Evolutionary conservation across 83 land plant species (phyloP), one percentile per base, ranked within the genome.

Genomic region (Picea abies): DNA sequence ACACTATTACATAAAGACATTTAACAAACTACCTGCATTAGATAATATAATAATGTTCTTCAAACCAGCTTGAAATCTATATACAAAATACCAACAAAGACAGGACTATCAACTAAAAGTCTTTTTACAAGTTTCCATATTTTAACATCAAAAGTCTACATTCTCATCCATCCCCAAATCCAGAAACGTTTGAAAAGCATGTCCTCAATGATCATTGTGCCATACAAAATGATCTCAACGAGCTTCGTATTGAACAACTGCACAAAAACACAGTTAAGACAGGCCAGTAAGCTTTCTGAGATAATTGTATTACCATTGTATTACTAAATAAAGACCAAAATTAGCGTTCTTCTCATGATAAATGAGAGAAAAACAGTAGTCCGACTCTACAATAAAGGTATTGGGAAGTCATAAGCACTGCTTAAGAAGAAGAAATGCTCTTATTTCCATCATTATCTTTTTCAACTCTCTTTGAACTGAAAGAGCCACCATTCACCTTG

Each of bases 171-270:
- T 70, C 20, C 79, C 14, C 60, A 25, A 14, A 26, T 22, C 29
- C 61, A 76, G 4, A 76, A 52, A 11, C 5, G 41, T 3, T 56
- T 26, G 11, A 0, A 12, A 15, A 76, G 4, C 79, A 76, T 56
- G 61, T 35, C 61, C 35, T 15, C 22, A 4, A 76, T 47, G 2
- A 52, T 76, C 17, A 22, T 0, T 4, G 25, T 5, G 0, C 1
- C 16, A 8, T 5, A 76, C 12, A 19, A 17, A 76, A 52, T 22
- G 49, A 56, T 16, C 52, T 75, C n/a, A 76, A 1, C 62, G n/a
- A 76, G 79, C 79, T 76, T 76, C 79, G 11, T 76, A 76, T 20
- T 76, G 79, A 76, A 76, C 61, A 76, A 76, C 79, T 76, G 61
- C 62, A 76, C 49, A 58, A 56, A 56, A 25, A 56, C 5, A 56